Conservation (phyloP, 768 basidiomycete species). For the Trametes coccinea region DNA sequence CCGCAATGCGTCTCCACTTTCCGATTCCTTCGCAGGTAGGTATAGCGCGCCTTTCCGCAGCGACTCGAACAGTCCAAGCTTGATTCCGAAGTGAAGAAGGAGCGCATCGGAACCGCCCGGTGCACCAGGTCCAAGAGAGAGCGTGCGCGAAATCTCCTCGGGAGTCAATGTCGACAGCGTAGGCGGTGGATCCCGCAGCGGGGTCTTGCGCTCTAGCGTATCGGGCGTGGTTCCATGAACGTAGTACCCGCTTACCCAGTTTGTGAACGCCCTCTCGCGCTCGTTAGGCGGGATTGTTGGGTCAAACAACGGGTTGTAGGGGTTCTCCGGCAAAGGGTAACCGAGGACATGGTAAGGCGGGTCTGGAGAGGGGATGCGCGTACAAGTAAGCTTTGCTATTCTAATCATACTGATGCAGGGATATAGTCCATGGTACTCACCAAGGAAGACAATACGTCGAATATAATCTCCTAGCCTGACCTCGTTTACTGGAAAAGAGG, state of each 20-base stretch:
- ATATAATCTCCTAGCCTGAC: slow-evolving; percentile 13
- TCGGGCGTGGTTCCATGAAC: slow-evolving; percentile 8
- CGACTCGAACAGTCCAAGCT: slow-evolving; percentile 3
- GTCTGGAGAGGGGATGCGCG: neutral
- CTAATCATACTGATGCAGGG: no score
- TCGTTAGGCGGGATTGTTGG: neutral
- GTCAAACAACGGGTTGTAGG: slow-evolving; percentile 4
- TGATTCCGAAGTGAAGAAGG: slow-evolving; percentile 12
- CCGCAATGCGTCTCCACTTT: neutral
- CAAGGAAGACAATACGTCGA: slow-evolving; percentile 15
- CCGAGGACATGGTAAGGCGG: neutral
- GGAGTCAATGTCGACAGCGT: slow-evolving; percentile 16
- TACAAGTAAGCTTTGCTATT: no score
- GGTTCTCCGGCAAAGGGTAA: neutral
- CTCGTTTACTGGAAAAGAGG: slow-evolving; percentile 2
- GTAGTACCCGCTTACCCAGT: slow-evolving; percentile 15
- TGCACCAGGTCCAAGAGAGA: slow-evolving; percentile 1
- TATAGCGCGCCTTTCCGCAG: slow-evolving; percentile 9
- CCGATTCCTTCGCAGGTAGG: neutral
- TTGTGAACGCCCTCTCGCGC: neutral
- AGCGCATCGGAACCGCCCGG: slow-evolving; percentile 21
- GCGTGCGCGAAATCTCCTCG: slow-evolving; percentile 7
- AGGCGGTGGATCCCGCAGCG: slow-evolving; percentile 9
- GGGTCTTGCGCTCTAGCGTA: slow-evolving; percentile 13
- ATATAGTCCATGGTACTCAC: neutral